Evolutionary conservation across 257 asterid genomes (phyloP), one percentile per base, ranked within the genome.

Genomic region (Nicotiana tomentosiformis): DNA sequence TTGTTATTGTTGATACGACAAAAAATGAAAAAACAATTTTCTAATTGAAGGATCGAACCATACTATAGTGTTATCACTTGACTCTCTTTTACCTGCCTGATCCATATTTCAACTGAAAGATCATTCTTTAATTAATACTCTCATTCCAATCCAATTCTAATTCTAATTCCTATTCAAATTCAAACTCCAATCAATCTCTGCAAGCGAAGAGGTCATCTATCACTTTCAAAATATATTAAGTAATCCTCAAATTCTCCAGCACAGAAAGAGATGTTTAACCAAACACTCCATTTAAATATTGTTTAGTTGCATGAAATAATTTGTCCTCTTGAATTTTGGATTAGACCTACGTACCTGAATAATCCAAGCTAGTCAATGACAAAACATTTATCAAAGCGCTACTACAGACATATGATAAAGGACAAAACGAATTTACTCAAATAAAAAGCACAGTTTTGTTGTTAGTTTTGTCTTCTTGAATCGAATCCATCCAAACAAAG

Each of bases 241-340:
- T 51, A 76, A 49, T 79, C 61, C 2, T 61, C 10, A 39, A 37
- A 61, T 39, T 39, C 60, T 79, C 82, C 29, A 61, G 77, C 67
- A 57, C 37, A 46, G 87, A 88, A 74, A 77, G 79, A 61, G 86
- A 88, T 85, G 87, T 86, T 83, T 86, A 69, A 88, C 88, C 87
- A 86, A 88, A 86, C 68, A 74, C 83, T 33, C 82, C 68, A 84
- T 84, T 26, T 39, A 79, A 17, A 79, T 23, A 15, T 4, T 79
- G 60, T 60, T 79, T 79, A 79, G 46, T 23, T 37, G 58, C 23
- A 79, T 51, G 30, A 60, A 65, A 43, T 53, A 67, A 51, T 72
- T 26, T 26, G 46, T 58, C 77, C 7, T 66, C 23, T 49, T 33
- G 32, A 35, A 70, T 56, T 77, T 56, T 29, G n/a, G 84, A 83